Conservation (phyloP, 1,284 basidiomycete genomes). For the Amylostereum chailletii region DNA sequence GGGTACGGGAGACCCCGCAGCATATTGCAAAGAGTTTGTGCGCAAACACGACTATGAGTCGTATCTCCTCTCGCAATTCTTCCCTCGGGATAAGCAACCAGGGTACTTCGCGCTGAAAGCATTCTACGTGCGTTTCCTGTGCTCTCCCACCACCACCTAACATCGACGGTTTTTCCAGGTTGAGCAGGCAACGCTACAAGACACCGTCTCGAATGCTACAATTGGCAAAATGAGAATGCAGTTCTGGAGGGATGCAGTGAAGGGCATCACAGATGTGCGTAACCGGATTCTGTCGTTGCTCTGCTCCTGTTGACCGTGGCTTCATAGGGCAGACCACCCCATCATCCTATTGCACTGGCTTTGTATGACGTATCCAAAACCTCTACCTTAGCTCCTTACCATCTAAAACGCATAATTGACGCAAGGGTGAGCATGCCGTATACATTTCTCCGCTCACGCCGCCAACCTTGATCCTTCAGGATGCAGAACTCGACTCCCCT, state of each 20-base stretch:
- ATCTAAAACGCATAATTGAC: conserved; percentile 81
- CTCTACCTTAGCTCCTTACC: conserved; percentile 57
- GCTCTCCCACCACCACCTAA: not conserved
- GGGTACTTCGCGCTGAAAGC: conserved; percentile 81
- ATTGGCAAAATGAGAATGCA: conserved; percentile 87
- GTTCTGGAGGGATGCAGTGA: conserved; percentile 87
- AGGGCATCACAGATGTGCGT: conserved; percentile 61
- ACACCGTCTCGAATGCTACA: conserved; percentile 68
- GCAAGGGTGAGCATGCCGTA: conserved; percentile 55
- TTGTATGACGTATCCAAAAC: conserved; percentile 51
- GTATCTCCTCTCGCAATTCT: conserved; percentile 72
- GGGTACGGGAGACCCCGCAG: conserved; percentile 33
- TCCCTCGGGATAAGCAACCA: conserved; percentile 53
- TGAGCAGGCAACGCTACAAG: conserved; percentile 77
- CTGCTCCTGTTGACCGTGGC: conserved; percentile 14
- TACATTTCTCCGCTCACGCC: not conserved
- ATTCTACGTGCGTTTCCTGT: conserved; percentile 64
- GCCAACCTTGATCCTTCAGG: conserved; percentile 32
- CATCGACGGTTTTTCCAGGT: conserved; percentile 39
- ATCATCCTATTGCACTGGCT: conserved; percentile 78
- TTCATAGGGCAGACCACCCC: conserved; percentile 61
- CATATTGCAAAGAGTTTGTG: conserved; percentile 63
- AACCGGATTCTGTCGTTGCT: not conserved
- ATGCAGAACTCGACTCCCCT: conserved; percentile 63
- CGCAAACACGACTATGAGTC: conserved; percentile 77